Conservation (phyloP, 352 stramenopile genomes). For the Phytophthora aleatoria region DNA sequence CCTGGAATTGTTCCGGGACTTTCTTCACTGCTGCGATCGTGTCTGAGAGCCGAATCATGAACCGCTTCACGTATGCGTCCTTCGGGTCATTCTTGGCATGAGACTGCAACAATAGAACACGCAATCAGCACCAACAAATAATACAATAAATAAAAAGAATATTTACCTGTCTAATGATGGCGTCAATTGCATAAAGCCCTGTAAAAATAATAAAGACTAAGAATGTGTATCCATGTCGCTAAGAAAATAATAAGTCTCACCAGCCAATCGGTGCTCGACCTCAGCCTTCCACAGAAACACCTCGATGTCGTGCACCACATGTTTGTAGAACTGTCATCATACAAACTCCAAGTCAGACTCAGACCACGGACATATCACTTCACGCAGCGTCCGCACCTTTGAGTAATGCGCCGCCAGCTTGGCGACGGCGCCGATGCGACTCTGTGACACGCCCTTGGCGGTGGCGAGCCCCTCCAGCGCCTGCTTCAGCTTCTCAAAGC, state of each 20-base stretch:
- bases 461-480: slow-evolving; percentile 70
- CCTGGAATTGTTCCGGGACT: slow-evolving; percentile 65
- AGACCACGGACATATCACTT: background rate
- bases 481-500: slow-evolving; percentile 65
- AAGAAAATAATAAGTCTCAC: slow-evolving; percentile 32
- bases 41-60: slow-evolving; percentile 69
- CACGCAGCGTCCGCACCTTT: slow-evolving; percentile 48
- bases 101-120: slow-evolving; percentile 37
- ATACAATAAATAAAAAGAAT: slow-evolving; percentile 5
- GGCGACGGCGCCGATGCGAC: slow-evolving; percentile 70
- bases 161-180: slow-evolving; percentile 77
- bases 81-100: slow-evolving; percentile 69
- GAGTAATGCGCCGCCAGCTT: slow-evolving; percentile 70
- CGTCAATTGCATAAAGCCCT: slow-evolving; percentile 85
- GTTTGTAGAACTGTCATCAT: slow-evolving; percentile 78
- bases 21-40: slow-evolving; percentile 79
- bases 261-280: slow-evolving; percentile 78
- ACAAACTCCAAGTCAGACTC: slow-evolving; percentile 32
- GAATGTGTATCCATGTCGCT: background rate
- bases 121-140: background rate
- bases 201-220: slow-evolving; percentile 19
- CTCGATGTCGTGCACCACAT: slow-evolving; percentile 87
- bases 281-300: slow-evolving; percentile 85
- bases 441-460: slow-evolving; percentile 84
- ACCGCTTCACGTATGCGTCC: slow-evolving; percentile 80